Evolutionary conservation across 768 basidiomycete genomes (phyloP), one percentile per base, ranked within the genome.

Genomic region (Auricularia sp.): DNA sequence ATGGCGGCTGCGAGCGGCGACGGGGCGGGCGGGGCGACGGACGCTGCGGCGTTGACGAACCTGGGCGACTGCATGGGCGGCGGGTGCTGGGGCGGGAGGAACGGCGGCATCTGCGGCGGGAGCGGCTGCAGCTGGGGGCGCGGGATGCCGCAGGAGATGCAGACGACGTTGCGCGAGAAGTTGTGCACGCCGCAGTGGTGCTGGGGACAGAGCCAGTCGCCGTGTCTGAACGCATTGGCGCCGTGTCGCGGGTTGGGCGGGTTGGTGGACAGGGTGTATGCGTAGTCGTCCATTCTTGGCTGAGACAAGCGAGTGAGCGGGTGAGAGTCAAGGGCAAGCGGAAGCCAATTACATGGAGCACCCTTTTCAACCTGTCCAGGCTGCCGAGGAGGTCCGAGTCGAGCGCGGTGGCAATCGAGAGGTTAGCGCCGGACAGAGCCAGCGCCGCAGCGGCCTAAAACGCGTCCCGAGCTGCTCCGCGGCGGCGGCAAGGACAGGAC

Each of bases 131-230:
- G 34, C 34, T 42, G 5, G 34, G 64, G 67, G 4, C 67, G 61
- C 59, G 87, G 82, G 70, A 79, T 83, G 68, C 88, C 89, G 71
- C 90, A 92, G 54, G 86, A 88, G 70, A 90, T 89, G 77, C 90
- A 92, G 36, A 82, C 76, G 59, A 86, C 70, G 74, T 92, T 92
- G 66, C 90, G 89, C 67, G 89, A 87, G 79, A 92, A 92, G 77
- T 92, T 92, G 74, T 91, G 89, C 14, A 88, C 89, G 70, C 84
- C 86, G 73, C 90, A 92, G 59, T 81, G 84, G 68, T 83, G 78
- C 64, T 83, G 82, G 64, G 77, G 77, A 72, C 90, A 89, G 87
- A 89, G 87, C 88, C 88, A 89, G 71, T 89, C 88, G 16, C 88
- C 88, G 3, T 81, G 76, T 69, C 88, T 79, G 73, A 89, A 89